Conservation (phyloP, 2,329 filamentous ascomycete genomes). For the Aspergillus sp. region DNA sequence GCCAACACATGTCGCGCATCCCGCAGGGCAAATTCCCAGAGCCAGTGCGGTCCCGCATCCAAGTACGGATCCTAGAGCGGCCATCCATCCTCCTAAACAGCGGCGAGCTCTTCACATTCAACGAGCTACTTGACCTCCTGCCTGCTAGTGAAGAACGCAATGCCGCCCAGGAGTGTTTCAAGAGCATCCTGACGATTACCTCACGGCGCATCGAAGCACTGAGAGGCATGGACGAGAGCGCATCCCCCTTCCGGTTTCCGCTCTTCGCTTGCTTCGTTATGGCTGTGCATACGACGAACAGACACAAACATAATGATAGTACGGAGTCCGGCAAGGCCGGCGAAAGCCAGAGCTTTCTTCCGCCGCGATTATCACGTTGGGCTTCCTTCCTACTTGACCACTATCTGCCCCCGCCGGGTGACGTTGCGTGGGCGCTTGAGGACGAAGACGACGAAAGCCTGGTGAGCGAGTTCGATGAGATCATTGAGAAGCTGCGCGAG, state of each 20-base stretch:
- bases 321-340: constrained; percentile 9
- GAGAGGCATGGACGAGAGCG: constrained; percentile 19
- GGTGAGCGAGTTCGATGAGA: constrained; percentile 23
- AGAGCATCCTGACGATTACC: constrained; percentile 20
- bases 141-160: constrained; percentile 25
- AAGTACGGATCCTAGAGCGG: constrained; percentile 32
- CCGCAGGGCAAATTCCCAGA: constrained; percentile 29
- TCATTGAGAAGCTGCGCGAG: constrained; percentile 19
- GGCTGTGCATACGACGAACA: constrained; percentile 21
- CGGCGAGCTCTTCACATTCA: constrained; percentile 37
- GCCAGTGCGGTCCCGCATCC: constrained; percentile 29
- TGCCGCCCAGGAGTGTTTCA: constrained; percentile 24
- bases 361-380: constrained; percentile 38
- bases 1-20: constrained; percentile 31
- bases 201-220: constrained; percentile 20
- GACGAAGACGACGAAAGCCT: constrained; percentile 29
- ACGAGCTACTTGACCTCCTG: constrained; percentile 31
- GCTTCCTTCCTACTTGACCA: constrained; percentile 34
- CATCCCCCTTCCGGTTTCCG: constrained; percentile 29
- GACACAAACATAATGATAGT: constrained; percentile 2
- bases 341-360: constrained; percentile 19
- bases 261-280: constrained; percentile 36
- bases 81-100: constrained; percentile 33
- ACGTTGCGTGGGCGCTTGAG: constrained; percentile 31
- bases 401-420: constrained; percentile 31